A percentile compares a stretch with the other conserved stretches of the same genome.
These are phyloP conservation scores for Vaccinium darrowii DNA, from an alignment of 148 eudicot species.

Conservation along the genomic window DNA sequence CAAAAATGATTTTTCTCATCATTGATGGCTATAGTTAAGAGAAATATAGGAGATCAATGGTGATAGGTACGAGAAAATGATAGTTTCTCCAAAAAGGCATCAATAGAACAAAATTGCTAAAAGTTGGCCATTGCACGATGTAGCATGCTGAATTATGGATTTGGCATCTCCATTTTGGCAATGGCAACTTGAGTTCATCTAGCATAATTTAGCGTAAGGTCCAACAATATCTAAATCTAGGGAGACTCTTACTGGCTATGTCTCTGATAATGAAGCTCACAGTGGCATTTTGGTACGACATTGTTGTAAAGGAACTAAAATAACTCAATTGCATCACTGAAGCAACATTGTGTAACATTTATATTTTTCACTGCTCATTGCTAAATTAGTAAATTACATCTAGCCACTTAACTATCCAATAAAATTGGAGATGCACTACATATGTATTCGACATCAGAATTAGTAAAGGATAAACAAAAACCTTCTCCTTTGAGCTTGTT, in stretches of 20 bases:
- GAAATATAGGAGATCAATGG: neutral
- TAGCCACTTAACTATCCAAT: neutral
- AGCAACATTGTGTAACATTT: neutral
- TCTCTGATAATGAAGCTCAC: neutral
- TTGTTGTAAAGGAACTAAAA: neutral
- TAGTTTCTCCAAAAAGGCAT: neutral
- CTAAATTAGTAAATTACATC: neutral
- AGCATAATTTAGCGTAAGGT: neutral
- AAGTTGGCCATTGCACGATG: neutral
- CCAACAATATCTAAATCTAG: neutral
- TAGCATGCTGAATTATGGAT: neutral
- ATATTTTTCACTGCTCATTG: neutral
- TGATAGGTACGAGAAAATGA: neutral
- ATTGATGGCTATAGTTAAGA: neutral
- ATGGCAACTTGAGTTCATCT: neutral
- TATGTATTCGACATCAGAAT: conserved; percentile 4
- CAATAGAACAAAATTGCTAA: neutral
- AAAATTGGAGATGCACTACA: neutral
- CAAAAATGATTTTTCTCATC: neutral
- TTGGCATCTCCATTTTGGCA: neutral
- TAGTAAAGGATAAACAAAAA: conserved; percentile 18
- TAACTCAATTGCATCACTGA: neutral
- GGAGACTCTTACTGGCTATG: neutral
- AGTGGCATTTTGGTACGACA: neutral
- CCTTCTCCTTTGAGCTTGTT: conserved; percentile 94